Evolutionary conservation across 2,329 filamentous ascomycete species (phyloP), one percentile per base, ranked within the genome.

Genomic region (Hymenoscyphus infarciens): DNA sequence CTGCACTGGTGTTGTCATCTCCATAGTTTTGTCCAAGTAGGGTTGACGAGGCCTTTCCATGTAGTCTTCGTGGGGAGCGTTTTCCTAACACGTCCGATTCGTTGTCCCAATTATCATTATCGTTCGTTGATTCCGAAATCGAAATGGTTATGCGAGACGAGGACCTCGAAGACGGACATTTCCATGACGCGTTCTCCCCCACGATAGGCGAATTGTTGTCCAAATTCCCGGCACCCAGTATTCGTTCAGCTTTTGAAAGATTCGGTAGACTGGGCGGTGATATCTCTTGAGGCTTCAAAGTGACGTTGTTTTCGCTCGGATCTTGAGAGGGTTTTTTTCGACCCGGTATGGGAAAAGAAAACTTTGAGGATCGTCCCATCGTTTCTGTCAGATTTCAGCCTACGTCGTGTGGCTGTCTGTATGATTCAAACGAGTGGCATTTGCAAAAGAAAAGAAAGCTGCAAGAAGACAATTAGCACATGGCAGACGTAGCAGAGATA

Each of bases 1-100:
- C 74, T 27, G 75, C 60, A 64, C 74, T 77, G 27, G 76, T 76
- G 16, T 33, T 60, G 3, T 19, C 42, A n/a, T 75, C 76, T n/a
- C 61, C 62, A 64, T 68, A 77, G 10, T 73, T 70, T 19, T 78
- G 73, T 25, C 78, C 77, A 11, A 81, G 68, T 49, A 80, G 65
- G 19, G 79, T 79, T 10, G 79, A 81, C 1, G 79, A 81, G 57
- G 78, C 75, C 63, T 78, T 76, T 42, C 76, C 75, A n/a, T 73
- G 73, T 35, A 79, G 68, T 59, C 72, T 68, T 27, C 70, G 73
- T 11, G 69, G 65, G 10, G 45, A 52, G 19, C 19, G 45, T 52
- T 71, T 72, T 33, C 64, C 61, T 6, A 69, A 65, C 6, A 69
- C 64, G 29, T 63, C 69, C 2, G 67, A 69, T 56, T 73, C 71